These are phyloP conservation scores for Platanthera zijinensis DNA, from an alignment of 106 monocot genomes.

Conservation along the genomic window DNA sequence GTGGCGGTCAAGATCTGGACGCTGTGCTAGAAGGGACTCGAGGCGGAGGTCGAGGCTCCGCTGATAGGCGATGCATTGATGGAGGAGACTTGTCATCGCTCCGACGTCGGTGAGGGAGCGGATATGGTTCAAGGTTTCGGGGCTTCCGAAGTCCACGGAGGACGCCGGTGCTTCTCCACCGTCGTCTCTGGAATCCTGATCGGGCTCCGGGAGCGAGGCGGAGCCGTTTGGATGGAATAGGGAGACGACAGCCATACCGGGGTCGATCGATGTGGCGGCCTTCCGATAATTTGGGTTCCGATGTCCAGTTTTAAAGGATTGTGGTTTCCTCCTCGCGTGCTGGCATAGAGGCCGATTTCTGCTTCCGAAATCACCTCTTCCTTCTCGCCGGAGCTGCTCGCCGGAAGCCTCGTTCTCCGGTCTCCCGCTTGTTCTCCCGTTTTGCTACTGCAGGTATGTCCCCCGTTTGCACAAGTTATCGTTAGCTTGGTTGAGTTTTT, in stretches of 20 bases:
- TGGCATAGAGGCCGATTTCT: too few relatives aligned
- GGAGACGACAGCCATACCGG: conserved; percentile 29
- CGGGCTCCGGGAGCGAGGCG: conserved; percentile 3
- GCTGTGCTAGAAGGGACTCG: conserved; percentile 67
- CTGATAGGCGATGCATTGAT: conserved; percentile 96
- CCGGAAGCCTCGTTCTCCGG: too few relatives aligned
- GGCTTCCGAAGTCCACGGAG: conserved; percentile 49
- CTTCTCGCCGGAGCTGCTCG: too few relatives aligned
- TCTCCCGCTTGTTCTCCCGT: too few relatives aligned
- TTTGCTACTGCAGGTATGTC: too few relatives aligned
- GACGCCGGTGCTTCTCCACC: conserved; percentile 5
- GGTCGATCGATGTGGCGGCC: too few relatives aligned
- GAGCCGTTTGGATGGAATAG: conserved; percentile 4
- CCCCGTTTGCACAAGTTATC: too few relatives aligned
- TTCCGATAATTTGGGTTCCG: too few relatives aligned
- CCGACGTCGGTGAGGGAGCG: conserved; percentile 75
- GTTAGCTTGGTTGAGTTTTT: too few relatives aligned
- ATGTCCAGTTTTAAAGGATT: too few relatives aligned
- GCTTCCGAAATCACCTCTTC: too few relatives aligned
- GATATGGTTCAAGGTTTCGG: conserved; percentile 47
- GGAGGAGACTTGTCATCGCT: conserved; percentile 84
- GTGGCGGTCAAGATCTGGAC: conserved; percentile 76
- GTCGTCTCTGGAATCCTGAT: not conserved
- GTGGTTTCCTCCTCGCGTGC: too few relatives aligned
- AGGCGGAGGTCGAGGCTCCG: conserved; percentile 65